Evolutionary conservation across 2,329 filamentous ascomycete genomes (phyloP).

Genomic region (Phyllosticta citriasiana): DNA sequence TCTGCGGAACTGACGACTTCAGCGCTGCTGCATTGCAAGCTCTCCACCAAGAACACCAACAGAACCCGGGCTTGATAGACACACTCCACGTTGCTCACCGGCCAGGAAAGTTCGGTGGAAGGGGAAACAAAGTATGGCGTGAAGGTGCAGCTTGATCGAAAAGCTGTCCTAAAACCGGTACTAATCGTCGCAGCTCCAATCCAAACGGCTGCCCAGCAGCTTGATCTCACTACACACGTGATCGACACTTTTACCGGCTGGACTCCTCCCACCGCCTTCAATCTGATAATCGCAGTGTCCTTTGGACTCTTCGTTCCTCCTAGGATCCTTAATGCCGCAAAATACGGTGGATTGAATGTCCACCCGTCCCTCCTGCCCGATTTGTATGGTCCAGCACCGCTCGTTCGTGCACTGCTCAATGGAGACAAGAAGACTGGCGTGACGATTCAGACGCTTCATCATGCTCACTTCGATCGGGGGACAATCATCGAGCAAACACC

Average conservation of each 20-base stretch:
- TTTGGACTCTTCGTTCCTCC: slow-evolving; percentile 84
- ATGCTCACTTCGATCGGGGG: slow-evolving; percentile 67
- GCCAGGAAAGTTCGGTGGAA: slow-evolving; percentile 66
- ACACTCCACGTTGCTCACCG: slow-evolving; percentile 81
- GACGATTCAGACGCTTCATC: slow-evolving; percentile 78
- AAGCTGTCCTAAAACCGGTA: slow-evolving; percentile 3
- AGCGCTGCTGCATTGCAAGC: slow-evolving; percentile 68
- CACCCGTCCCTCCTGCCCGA: slow-evolving; percentile 87
- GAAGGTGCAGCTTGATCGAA: slow-evolving; percentile 43
- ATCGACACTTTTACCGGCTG: slow-evolving; percentile 76
- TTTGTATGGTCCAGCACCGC: slow-evolving; percentile 74
- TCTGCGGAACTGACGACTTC: slow-evolving; percentile 89
- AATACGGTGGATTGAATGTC: slow-evolving; percentile 84
- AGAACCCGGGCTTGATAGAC: slow-evolving; percentile 29
- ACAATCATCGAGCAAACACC: slow-evolving; percentile 58
- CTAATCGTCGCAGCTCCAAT: slow-evolving; percentile 54
- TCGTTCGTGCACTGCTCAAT: slow-evolving; percentile 72
- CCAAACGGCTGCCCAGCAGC: slow-evolving; percentile 47
- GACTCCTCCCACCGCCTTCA: slow-evolving; percentile 45
- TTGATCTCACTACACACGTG: slow-evolving; percentile 61
- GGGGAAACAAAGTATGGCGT: slow-evolving; percentile 58
- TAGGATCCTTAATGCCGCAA: slow-evolving; percentile 57
- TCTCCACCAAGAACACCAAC: slow-evolving; percentile 50
- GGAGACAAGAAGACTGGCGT: slow-evolving; percentile 57
- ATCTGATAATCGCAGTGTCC: slow-evolving; percentile 84